Evolutionary conservation across 179 eudicot genomes (phyloP).

Genomic region (Beta corolliflora): DNA sequence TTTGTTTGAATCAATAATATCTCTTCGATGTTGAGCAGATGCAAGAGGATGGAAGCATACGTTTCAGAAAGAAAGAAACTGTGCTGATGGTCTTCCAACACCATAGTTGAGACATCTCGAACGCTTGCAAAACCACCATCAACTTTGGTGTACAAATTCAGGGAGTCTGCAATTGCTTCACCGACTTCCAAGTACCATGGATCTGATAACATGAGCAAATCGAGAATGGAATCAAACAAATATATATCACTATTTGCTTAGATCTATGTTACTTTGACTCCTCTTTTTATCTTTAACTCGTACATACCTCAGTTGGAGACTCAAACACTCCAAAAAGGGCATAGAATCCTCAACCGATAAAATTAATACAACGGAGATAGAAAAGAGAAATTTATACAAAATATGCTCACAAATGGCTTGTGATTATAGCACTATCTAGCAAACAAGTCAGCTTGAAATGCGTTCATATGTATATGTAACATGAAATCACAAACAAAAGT

Average conservation of each 20-base stretch:
- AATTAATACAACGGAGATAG: background rate
- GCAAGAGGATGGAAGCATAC: constrained; percentile 43
- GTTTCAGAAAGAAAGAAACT: constrained; percentile 96
- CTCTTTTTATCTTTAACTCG: background rate
- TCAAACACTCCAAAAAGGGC: background rate
- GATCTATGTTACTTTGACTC: background rate
- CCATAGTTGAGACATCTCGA: constrained; percentile 91
- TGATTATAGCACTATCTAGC: background rate
- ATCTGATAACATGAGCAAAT: constrained; percentile 47
- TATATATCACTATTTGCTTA: background rate
- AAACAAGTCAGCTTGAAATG: background rate
- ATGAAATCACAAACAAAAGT: background rate
- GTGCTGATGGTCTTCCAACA: constrained; percentile 94
- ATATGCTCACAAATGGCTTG: background rate
- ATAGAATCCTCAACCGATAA: background rate
- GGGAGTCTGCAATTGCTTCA: constrained; percentile 75
- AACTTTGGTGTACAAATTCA: constrained; percentile 81
- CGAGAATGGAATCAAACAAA: constrained; percentile 2
- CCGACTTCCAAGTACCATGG: constrained; percentile 98
- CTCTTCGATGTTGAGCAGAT: background rate
- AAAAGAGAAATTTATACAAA: background rate
- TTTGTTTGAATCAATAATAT: constrained; percentile 1
- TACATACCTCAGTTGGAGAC: background rate
- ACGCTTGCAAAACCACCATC: constrained; percentile 94
- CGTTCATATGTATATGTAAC: background rate